Base-by-base conservation (phyloP, 495 filamentous ascomycete genomes). In the Cetradonia linearis region DNA sequence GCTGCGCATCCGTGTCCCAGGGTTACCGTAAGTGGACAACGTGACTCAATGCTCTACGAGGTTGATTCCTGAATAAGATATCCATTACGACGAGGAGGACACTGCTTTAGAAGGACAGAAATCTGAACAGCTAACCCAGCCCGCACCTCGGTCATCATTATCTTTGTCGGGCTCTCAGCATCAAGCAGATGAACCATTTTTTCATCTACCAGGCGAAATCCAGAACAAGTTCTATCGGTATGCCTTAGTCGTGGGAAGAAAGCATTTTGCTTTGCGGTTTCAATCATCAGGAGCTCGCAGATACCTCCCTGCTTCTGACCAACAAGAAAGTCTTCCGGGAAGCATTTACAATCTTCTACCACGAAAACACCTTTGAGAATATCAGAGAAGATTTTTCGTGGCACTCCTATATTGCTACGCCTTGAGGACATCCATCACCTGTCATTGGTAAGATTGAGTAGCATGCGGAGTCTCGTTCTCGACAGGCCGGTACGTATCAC, bases 171-270 rank as follows among this genome's bases (percentile, higher is more conserved):
- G 33, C 6, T 13, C 18, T 13, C 18, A 34, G 6, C 47, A 25
- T 5, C 28, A 10, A 3, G 38, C 30, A 5, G 9, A 25, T 10
- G 47, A 31, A 13, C 28, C 20, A 25, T 61, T 61, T 13, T 50
- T 61, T 28, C 23, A 27, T 0, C 33, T 61, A 14, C 59, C 59
- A 3, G 59, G 59, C 13, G 59, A 61, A 50, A 38, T 61, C 10
- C 50, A 50, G 13, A 61, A 61, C 13, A 28, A 44, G 6, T 47
- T 61, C 9, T 61, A 61, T 46, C 52, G 50, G 6, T 46, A 30
- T 34, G 52, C 37, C 2, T 20, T 61, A 14, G 38, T 61, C 6
- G 11, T n/a, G 10, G 42, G 42, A 10, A 10, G 20, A 23, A n/a
- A 10, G 10, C 42, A n/a, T 25, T 46, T 46, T 6, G 10, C 7